These are phyloP conservation scores for Ramularia collo-cygni DNA, from an alignment of 2,329 filamentous ascomycete genomes.

Conservation along the genomic window DNA sequence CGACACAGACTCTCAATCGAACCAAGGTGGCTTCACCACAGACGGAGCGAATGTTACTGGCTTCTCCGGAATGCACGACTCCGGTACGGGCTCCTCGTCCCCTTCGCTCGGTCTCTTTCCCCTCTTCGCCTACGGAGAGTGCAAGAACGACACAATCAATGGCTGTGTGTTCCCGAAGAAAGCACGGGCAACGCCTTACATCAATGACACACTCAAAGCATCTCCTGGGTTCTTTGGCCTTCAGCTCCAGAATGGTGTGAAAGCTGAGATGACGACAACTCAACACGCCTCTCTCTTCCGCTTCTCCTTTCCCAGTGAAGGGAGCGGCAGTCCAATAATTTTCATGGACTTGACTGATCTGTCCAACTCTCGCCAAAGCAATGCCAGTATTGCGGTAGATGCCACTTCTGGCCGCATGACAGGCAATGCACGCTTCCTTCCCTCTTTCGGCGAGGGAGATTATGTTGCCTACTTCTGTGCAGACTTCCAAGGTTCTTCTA, in stretches of 20 bases:
- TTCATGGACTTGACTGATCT: conserved; percentile 56
- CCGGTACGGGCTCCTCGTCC: conserved; percentile 37
- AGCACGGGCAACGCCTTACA: conserved; percentile 43
- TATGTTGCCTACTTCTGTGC: conserved; percentile 55
- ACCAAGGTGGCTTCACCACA: conserved; percentile 52
- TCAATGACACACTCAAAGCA: conserved; percentile 45
- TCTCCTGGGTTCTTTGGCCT: conserved; percentile 55
- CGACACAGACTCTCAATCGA: conserved; percentile 44
- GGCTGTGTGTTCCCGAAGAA: conserved; percentile 48
- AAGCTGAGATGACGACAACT: conserved; percentile 54
- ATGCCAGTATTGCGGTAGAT: conserved; percentile 49
- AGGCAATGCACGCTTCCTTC: conserved; percentile 51
- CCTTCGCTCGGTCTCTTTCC: conserved; percentile 66
- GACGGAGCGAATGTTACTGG: conserved; percentile 40
- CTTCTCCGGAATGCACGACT: conserved; percentile 46
- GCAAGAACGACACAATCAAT: conserved; percentile 54
- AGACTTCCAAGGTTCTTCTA: conserved; percentile 47
- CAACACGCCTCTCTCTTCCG: conserved; percentile 53
- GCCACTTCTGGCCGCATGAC: conserved; percentile 47
- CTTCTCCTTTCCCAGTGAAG: conserved; percentile 46
- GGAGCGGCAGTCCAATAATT: conserved; percentile 44
- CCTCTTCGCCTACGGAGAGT: conserved; percentile 59
- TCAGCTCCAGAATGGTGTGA: conserved; percentile 48
- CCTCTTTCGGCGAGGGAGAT: conserved; percentile 54
- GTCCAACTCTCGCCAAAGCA: conserved; percentile 47